Conservation (phyloP, 2,329 filamentous ascomycete species). For the Arthrobotrys musiformis region DNA sequence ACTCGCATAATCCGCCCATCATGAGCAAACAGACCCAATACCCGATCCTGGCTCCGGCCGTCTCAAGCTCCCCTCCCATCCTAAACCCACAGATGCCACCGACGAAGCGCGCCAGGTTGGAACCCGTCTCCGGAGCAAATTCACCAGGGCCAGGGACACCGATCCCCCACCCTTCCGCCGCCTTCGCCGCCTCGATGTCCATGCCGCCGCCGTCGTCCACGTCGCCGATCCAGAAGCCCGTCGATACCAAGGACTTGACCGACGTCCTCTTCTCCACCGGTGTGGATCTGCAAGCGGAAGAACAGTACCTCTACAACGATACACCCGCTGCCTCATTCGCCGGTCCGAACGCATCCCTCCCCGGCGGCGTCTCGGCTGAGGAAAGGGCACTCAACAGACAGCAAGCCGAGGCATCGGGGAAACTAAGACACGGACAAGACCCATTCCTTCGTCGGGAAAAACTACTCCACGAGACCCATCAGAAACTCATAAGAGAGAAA, state of each 20-base stretch:
- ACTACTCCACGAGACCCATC: conserved; percentile 14
- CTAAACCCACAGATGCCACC: conserved; percentile 35
- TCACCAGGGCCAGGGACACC: conserved; percentile 42
- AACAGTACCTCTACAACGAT: conserved; percentile 58
- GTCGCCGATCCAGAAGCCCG: conserved; percentile 57
- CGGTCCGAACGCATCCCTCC: not conserved
- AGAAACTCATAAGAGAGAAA: conserved; percentile 21
- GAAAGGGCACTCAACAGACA: conserved; percentile 26
- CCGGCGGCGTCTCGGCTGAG: conserved; percentile 18
- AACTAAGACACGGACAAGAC: conserved; percentile 35
- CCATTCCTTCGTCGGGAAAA: conserved; percentile 24
- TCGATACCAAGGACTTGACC: conserved; percentile 59
- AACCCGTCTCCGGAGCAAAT: conserved; percentile 26
- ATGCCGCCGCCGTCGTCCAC: conserved; percentile 53
- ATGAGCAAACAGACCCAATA: conserved; percentile 23
- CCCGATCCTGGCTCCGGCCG: conserved; percentile 34
- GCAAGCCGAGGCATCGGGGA: conserved; percentile 42
- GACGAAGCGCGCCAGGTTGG: conserved; percentile 43
- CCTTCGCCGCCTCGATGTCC: conserved; percentile 43
- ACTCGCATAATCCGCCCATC: not conserved
- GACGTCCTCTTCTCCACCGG: conserved; percentile 60
- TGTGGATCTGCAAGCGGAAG: conserved; percentile 59
- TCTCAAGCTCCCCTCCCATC: conserved; percentile 34
- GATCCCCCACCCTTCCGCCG: conserved; percentile 30
- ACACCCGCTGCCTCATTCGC: conserved; percentile 44